Conservation (phyloP, 805 yeast species). For the Nadsonia fulvescens region DNA sequence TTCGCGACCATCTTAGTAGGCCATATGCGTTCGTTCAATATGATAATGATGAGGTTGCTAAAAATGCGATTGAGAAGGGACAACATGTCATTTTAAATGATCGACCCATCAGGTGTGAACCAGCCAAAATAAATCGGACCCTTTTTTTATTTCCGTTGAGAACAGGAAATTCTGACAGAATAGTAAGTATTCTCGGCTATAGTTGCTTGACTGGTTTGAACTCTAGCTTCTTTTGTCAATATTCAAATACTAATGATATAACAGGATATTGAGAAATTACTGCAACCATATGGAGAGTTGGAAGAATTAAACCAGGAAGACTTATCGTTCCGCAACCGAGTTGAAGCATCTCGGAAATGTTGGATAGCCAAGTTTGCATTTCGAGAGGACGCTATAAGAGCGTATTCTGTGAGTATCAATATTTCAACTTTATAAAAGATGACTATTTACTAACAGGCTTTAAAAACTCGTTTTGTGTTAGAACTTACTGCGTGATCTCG, state of each 20-base stretch:
- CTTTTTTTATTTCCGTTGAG: conserved; percentile 38
- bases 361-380: conserved; percentile 71
- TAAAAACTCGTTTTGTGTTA: too few species aligned
- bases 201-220: conserved; percentile 1
- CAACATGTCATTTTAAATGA: conserved; percentile 57
- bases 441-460: too few species aligned
- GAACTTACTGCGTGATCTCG: too few species aligned
- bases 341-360: conserved; percentile 15
- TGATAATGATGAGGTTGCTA: conserved; percentile 49
- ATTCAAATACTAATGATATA: background rate
- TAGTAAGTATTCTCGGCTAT: too few species aligned
- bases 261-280: conserved; percentile 19
- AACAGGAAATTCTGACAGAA: too few species aligned
- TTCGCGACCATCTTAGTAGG: conserved; percentile 62
- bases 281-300: conserved; percentile 51
- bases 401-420: conserved; percentile 31
- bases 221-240: conserved; percentile 3
- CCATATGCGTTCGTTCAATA: conserved; percentile 93
- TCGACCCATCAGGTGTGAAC: conserved; percentile 68
- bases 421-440: conserved; percentile 14
- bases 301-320: conserved; percentile 35
- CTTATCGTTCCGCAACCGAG: conserved; percentile 3
- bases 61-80: conserved; percentile 45
- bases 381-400: conserved; percentile 77
- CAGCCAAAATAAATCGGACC: conserved; percentile 82